phyloP scores from a whole-genome alignment of 2,329 filamentous ascomycete species.

The Colletotrichum lini region DNA sequence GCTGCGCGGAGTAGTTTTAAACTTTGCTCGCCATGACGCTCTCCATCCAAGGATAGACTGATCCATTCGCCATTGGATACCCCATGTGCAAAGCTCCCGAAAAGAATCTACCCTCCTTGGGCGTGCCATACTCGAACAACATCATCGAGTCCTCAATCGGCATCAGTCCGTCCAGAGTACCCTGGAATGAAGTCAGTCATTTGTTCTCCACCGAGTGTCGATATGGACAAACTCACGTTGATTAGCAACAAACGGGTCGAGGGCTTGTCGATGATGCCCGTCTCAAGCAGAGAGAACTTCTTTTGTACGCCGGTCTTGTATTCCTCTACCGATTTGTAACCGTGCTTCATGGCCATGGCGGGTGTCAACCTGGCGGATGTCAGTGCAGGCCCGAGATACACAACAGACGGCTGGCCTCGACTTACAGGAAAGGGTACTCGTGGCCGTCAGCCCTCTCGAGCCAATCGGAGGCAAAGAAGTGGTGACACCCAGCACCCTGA shows the following conservation, averaged over 20 bases:
- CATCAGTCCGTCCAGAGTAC: slow-evolving; percentile 75
- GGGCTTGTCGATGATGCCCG: slow-evolving; percentile 68
- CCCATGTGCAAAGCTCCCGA: slow-evolving; percentile 76
- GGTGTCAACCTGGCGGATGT: slow-evolving; percentile 60
- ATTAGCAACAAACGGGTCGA: slow-evolving; percentile 72
- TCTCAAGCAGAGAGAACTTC: slow-evolving; percentile 75
- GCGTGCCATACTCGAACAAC: slow-evolving; percentile 74
- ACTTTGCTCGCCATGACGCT: slow-evolving; percentile 59
- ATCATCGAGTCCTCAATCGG: slow-evolving; percentile 78
- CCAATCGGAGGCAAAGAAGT: slow-evolving; percentile 69
- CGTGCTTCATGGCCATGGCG: slow-evolving; percentile 74
- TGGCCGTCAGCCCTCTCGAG: slow-evolving; percentile 73
- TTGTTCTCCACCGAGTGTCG: background rate
- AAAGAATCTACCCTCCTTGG: slow-evolving; percentile 76
- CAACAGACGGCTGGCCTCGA: slow-evolving; percentile 17
- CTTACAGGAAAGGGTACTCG: slow-evolving; percentile 74
- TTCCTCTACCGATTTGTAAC: slow-evolving; percentile 69
- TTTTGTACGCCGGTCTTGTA: slow-evolving; percentile 68
- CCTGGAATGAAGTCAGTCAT: slow-evolving; percentile 54
- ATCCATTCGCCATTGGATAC: slow-evolving; percentile 71
- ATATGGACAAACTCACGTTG: slow-evolving; percentile 62
- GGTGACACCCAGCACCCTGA: slow-evolving; percentile 70
- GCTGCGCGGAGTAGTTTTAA: background rate
- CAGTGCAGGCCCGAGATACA: slow-evolving; percentile 4
- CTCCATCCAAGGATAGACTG: slow-evolving; percentile 75